These are phyloP conservation scores for Aspergillus pseudoterreus DNA, from an alignment of 2,329 filamentous ascomycete species.

Conservation along the genomic window DNA sequence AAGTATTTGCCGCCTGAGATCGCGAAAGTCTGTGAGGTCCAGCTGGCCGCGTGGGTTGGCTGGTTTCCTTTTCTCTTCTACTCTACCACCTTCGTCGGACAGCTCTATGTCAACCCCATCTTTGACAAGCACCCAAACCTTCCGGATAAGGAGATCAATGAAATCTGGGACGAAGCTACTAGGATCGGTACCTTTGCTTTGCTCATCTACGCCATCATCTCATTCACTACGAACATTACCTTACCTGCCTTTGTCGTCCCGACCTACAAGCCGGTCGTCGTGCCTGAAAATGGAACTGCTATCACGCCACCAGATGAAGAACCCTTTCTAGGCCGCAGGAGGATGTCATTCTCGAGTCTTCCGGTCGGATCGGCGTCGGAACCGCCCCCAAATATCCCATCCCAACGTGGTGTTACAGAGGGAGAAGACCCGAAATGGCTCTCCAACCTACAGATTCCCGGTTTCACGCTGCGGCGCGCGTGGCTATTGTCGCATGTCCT, in stretches of 20 bases:
- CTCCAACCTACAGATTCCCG: conserved; percentile 67
- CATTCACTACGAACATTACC: conserved; percentile 74
- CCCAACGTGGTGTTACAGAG: conserved; percentile 7
- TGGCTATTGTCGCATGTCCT: conserved; percentile 86
- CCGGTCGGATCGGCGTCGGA: conserved; percentile 30
- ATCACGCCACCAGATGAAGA: conserved; percentile 16
- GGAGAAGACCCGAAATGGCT: conserved; percentile 41
- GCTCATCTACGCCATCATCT: conserved; percentile 81
- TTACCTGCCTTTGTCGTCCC: conserved; percentile 83
- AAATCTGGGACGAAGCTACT: conserved; percentile 78
- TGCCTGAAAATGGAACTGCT: conserved; percentile 4
- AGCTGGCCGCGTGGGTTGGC: conserved; percentile 86
- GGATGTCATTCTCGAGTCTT: conserved; percentile 31
- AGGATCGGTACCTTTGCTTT: conserved; percentile 85
- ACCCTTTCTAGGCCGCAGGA: conserved; percentile 14
- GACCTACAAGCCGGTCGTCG: conserved; percentile 53
- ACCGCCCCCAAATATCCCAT: conserved; percentile 21
- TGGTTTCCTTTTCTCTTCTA: conserved; percentile 97
- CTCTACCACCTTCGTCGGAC: conserved; percentile 87
- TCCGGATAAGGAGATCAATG: conserved; percentile 69
- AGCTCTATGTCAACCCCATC: conserved; percentile 84
- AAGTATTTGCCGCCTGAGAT: conserved; percentile 77
- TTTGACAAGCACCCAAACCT: conserved; percentile 75
- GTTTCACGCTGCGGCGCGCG: conserved; percentile 79
- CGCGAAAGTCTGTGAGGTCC: conserved; percentile 73